Evolutionary conservation across 257 asterid species (phyloP).

Genomic region (Nicotiana knightiana): DNA sequence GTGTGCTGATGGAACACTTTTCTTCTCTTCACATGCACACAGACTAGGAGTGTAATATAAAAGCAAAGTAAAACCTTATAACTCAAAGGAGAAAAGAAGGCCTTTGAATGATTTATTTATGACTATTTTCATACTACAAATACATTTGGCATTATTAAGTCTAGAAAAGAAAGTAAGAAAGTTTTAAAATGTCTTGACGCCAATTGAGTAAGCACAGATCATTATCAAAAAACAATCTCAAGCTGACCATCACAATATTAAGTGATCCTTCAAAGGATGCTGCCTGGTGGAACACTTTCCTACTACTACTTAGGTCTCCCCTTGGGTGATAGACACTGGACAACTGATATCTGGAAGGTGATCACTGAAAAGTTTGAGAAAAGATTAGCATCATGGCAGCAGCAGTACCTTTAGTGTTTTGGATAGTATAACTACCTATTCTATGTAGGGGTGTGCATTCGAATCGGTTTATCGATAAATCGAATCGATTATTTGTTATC

Average conservation of each 20-base stretch:
- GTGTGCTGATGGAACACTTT: neutral
- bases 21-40: neutral
- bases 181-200: neutral
- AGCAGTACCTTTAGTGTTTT: no score
- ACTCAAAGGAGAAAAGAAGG: neutral
- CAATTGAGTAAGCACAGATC: neutral
- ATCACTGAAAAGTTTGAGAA: no score
- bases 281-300: neutral
- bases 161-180: neutral
- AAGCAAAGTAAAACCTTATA: neutral
- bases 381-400: no score
- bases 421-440: no score
- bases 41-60: neutral
- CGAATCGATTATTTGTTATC: no score
- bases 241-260: neutral
- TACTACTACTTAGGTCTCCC: no score
- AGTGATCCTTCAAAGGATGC: neutral
- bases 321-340: no score
- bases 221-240: neutral
- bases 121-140: neutral
- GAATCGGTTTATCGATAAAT: no score
- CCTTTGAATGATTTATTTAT: neutral
- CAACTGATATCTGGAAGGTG: no score
- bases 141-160: neutral
- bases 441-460: no score